Base-by-base conservation (phyloP, 371 early-diverging fungal genomes). In the Rhizomucor pusillus region DNA sequence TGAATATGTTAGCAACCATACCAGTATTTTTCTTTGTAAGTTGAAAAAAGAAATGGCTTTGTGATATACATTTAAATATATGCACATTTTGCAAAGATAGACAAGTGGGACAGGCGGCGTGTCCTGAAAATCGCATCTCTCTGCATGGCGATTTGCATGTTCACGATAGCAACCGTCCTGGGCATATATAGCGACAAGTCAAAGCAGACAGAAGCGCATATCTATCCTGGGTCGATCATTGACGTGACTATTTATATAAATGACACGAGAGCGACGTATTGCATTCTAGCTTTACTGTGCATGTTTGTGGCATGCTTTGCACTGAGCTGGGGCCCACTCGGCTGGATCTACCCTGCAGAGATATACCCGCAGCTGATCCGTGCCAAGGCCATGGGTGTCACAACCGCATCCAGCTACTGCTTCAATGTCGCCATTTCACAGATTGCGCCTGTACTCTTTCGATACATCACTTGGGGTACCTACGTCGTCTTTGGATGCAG, bases 331-430 rank as follows among this genome's bases (percentile, higher is more conserved):
- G 93, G 93, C 4, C 93, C 94, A n/a, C 72, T 90, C 48, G 90
- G 88, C 23, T 94, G 94, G 95, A 84, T 89, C 57, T 91, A 91
- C 69, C 92, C 92, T 43, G 82, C 91, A 20, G 95, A 95, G 66
- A 90, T 90, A 56, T 89, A 80, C 69, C 89, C 90, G n/a, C 75
- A 80, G 49, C 71, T 81, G 35, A 69, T 86, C 52, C 81, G 87
- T 40, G 81, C 89, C 58, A 92, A 91, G 72, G 93, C 87, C 46
- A 84, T 89, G 60, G 89, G 87, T 40, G 58, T 91, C 25, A 85
- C 90, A 37, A 93, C 94, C 24, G 83, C 91, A 7, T 73, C 91
- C 53, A 92, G 90, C 75, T 91, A 92, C 90, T 66, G 77, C 36
- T 82, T 79, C 65, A 91, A 90, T 75, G 79, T 78, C 53, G 48